phyloP scores from a whole-genome alignment of 768 basidiomycete species.

The Suillus clintonianus region DNA sequence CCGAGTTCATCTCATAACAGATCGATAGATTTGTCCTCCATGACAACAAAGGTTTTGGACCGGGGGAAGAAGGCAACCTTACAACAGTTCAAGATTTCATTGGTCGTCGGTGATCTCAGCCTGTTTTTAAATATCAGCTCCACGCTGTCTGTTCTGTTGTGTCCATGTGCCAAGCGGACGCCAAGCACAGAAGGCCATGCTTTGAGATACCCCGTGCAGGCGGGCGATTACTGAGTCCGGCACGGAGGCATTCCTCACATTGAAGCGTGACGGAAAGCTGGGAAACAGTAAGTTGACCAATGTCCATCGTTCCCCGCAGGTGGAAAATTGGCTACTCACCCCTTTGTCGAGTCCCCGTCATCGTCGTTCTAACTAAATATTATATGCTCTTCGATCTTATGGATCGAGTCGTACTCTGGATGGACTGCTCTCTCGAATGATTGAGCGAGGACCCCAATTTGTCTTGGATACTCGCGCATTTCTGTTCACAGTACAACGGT shows the following conservation, averaged over 20 bases:
- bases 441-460: neutral
- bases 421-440: neutral
- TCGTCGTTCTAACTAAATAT: no score
- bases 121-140: conserved; percentile 8
- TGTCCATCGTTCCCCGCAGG: no score
- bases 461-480: no score
- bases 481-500: no score
- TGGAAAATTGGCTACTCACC: no score
- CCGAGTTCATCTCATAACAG: conserved; percentile 11
- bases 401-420: no score
- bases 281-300: no score
- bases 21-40: conserved; percentile 15
- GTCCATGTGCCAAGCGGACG: neutral
- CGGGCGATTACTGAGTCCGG: no score
- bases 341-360: no score
- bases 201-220: neutral
- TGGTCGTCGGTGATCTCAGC: neutral
- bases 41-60: conserved; percentile 16
- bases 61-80: conserved; percentile 5
- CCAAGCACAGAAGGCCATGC: neutral
- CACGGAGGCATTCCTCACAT: no score
- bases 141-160: conserved; percentile 2
- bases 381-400: no score
- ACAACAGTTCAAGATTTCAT: conserved; percentile 10
- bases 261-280: no score